Evolutionary conservation across 805 yeast species (phyloP).

Genomic region (Lipomyces sp.): DNA sequence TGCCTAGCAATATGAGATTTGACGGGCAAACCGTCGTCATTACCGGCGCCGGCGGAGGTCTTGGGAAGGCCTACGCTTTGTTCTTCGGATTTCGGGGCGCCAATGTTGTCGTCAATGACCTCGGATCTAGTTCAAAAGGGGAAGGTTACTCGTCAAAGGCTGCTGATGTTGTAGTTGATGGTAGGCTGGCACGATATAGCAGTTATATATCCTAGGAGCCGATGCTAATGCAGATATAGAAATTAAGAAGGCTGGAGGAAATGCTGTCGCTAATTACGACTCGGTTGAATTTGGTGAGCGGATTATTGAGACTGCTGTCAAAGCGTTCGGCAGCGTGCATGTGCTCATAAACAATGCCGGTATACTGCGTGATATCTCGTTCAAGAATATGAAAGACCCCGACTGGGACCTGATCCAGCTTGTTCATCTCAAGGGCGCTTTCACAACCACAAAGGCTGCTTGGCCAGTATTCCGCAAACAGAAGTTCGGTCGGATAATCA

Average conservation of each 20-base stretch:
- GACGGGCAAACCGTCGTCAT: conserved; percentile 88
- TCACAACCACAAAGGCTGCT: conserved; percentile 80
- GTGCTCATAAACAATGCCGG: conserved; percentile 94
- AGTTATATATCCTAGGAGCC: not conserved
- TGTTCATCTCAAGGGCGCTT: conserved; percentile 91
- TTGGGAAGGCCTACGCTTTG: conserved; percentile 85
- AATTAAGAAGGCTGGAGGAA: conserved; percentile 74
- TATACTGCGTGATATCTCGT: conserved; percentile 82
- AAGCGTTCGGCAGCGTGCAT: conserved; percentile 86
- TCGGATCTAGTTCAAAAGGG: conserved; percentile 83
- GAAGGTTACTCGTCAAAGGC: conserved; percentile 63
- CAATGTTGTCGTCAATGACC: conserved; percentile 90
- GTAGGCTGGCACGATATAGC: not conserved
- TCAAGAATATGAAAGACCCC: conserved; percentile 81
- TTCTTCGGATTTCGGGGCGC: conserved; percentile 92
- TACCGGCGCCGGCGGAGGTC: conserved; percentile 98
- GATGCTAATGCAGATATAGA: conserved; percentile 50
- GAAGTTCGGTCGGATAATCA: conserved; percentile 83
- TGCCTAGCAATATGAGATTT: conserved; percentile 50
- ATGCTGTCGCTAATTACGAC: conserved; percentile 92
- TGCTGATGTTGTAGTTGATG: conserved; percentile 84
- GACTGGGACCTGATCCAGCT: conserved; percentile 80
- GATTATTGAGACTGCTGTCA: conserved; percentile 83
- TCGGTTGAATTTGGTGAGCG: conserved; percentile 84
- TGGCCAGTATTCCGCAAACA: conserved; percentile 90